Conservation (phyloP, 805 yeast genomes). For the Yamadazyma endophytica region DNA sequence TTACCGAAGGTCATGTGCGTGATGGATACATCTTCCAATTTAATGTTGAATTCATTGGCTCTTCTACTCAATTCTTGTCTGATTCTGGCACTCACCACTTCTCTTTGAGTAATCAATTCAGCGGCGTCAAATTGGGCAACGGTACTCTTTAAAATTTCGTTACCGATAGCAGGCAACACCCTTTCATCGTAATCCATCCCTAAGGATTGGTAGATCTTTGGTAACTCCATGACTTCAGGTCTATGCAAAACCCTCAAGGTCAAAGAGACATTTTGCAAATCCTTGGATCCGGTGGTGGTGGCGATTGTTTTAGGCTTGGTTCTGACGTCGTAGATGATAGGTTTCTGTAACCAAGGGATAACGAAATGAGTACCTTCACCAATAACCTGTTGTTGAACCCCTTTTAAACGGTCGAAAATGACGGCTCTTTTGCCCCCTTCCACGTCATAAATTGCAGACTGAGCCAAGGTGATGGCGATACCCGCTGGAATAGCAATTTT, state of each 20-base stretch:
- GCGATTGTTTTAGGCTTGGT: slow-evolving; percentile 93
- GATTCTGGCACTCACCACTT: slow-evolving; percentile 84
- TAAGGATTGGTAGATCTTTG: slow-evolving; percentile 81
- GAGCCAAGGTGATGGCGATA: slow-evolving; percentile 63
- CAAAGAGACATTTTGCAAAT: slow-evolving; percentile 90
- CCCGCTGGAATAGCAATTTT: slow-evolving; percentile 69
- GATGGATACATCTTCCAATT: slow-evolving; percentile 92
- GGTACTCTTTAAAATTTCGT: slow-evolving; percentile 82
- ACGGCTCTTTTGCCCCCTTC: slow-evolving; percentile 96
- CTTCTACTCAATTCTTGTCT: slow-evolving; percentile 79
- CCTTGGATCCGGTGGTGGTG: slow-evolving; percentile 95
- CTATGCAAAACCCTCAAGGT: slow-evolving; percentile 91
- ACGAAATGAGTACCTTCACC: slow-evolving; percentile 97
- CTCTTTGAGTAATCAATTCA: slow-evolving; percentile 95
- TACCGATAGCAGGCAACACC: slow-evolving; percentile 88
- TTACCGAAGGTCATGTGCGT: slow-evolving; percentile 96
- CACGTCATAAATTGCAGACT: slow-evolving; percentile 88
- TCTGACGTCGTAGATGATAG: slow-evolving; percentile 86
- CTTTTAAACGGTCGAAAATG: slow-evolving; percentile 84
- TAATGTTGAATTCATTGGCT: slow-evolving; percentile 85
- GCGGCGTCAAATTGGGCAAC: slow-evolving; percentile 97
- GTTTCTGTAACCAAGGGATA: slow-evolving; percentile 93
- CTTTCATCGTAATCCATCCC: slow-evolving; percentile 95
- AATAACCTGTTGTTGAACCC: slow-evolving; percentile 82
- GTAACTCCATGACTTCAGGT: slow-evolving; percentile 82